Base-by-base conservation (phyloP, 2,329 filamentous ascomycete genomes). In the Dactylellina drechsleri region DNA sequence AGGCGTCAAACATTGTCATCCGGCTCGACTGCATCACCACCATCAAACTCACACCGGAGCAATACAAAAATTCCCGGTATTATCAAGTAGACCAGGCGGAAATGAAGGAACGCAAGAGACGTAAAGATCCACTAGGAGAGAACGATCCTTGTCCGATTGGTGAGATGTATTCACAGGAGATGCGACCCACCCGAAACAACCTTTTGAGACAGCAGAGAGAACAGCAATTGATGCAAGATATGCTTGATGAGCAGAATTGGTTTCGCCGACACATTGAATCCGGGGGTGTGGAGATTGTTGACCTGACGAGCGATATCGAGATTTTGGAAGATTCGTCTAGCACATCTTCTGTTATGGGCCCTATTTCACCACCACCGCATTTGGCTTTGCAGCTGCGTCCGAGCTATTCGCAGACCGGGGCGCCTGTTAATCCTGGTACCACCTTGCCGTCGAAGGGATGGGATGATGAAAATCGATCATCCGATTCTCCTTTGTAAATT, bases 1-100 rank as follows among this genome's bases (percentile, higher is more conserved):
- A 75, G 71, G 64, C 71, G 36, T 75, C 71, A 65, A 75, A 75
- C 52, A 75, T 75, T 52, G 47, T 75, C 43, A 47, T 75, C 71
- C 71, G 64, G 31, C 64, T 75, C 57, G 71, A 75, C 58, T 75
- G 71, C 71, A 56, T 59, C 56, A 68, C 57, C 31, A 59, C 49
- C 18, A 65, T 75, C 52, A 75, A 75, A 64, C 45, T 75, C 18
- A 59, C 71, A 15, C 52, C 64, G 2, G 23, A 64, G 36, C 50
- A 75, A 59, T 75, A 75, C 64, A 56, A 47, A 15, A 3, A 28
- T 16, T 75, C 71, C n/a, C 36, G 49, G 36, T 68, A 68, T 41
- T 68, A 64, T 45, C 3, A 50, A 5, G 20, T 23, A 13, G 71
- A 75, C 28, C 71, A 59, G 20, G n/a, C 23, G 28, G 64, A 53